A percentile compares a stretch with the other conserved stretches of the same genome.
phyloP scores from a whole-genome alignment of 352 stramenopile genomes.

The Globisporangium rhizosaccharum region DNA sequence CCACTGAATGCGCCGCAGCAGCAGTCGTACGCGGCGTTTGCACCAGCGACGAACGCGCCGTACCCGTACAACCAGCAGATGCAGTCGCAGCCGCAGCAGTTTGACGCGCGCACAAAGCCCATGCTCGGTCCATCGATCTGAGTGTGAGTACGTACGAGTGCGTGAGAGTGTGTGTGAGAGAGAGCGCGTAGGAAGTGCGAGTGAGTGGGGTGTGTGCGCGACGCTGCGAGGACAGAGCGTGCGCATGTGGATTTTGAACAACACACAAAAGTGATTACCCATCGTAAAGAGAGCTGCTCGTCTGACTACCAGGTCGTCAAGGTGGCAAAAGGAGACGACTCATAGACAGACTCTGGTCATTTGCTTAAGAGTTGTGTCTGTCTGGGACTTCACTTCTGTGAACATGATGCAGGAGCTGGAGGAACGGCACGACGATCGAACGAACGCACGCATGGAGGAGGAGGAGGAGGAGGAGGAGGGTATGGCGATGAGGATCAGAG shows the following conservation, averaged over 20 bases:
- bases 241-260: too few relatives aligned
- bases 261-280: too few relatives aligned
- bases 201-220: too few relatives aligned
- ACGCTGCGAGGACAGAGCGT: too few relatives aligned
- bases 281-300: too few relatives aligned
- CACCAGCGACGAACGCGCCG: slow-evolving; percentile 2
- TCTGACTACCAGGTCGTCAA: too few relatives aligned
- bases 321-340: too few relatives aligned
- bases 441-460: not conserved
- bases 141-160: not conserved
- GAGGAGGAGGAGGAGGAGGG: not conserved
- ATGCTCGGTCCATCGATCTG: slow-evolving; percentile 11
- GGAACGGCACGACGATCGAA: not conserved
- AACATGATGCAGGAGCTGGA: not conserved
- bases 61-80: slow-evolving; percentile 8
- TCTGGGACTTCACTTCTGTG: too few relatives aligned
- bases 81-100: slow-evolving; percentile 1
- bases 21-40: slow-evolving; percentile 16
- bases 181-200: not conserved
- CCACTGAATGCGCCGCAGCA: slow-evolving; percentile 32
- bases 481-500: slow-evolving; percentile 13
- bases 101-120: slow-evolving; percentile 2
- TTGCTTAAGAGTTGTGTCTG: too few relatives aligned
- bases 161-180: not conserved
- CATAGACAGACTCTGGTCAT: too few relatives aligned